Conservation (phyloP, 2,329 filamentous ascomycete genomes). For the Apiospora kogelbergensis region DNA sequence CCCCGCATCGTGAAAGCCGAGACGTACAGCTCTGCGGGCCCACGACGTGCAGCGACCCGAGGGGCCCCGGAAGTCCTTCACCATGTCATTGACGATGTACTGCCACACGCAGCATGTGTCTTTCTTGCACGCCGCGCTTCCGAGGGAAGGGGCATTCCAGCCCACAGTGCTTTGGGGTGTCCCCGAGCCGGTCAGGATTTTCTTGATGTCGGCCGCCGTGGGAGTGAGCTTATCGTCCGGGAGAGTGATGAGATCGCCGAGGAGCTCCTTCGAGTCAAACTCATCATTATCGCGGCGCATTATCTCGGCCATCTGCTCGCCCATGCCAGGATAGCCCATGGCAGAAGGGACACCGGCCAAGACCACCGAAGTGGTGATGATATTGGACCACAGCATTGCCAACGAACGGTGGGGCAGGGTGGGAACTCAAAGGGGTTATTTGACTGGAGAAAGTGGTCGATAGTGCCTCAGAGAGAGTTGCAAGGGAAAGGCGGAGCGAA, state of each 20-base stretch:
- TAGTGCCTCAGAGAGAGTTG: neutral
- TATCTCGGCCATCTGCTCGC: slow-evolving; percentile 11
- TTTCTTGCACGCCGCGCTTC: slow-evolving; percentile 29
- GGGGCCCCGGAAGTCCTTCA: slow-evolving; percentile 33
- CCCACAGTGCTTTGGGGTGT: slow-evolving; percentile 24
- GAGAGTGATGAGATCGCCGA: slow-evolving; percentile 40
- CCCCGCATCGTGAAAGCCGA: slow-evolving; percentile 50
- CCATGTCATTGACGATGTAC: slow-evolving; percentile 41
- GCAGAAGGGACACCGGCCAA: slow-evolving; percentile 9
- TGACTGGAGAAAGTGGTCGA: neutral
- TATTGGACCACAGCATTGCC: neutral
- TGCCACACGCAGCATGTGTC: slow-evolving; percentile 48
- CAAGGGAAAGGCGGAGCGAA: neutral
- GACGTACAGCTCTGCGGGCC: slow-evolving; percentile 44
- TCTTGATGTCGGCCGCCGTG: slow-evolving; percentile 37
- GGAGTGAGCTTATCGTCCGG: slow-evolving; percentile 30
- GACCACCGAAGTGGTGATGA: slow-evolving; percentile 5
- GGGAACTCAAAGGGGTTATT: neutral
- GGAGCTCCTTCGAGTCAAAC: slow-evolving; percentile 22
- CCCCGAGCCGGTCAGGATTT: slow-evolving; percentile 32
- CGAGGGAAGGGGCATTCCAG: slow-evolving; percentile 20
- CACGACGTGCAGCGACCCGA: slow-evolving; percentile 42
- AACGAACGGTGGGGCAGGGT: neutral
- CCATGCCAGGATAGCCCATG: slow-evolving; percentile 15
- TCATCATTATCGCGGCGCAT: slow-evolving; percentile 14